phyloP scores from a whole-genome alignment of 164 flowering plant species.

The Protea cynaroides region DNA sequence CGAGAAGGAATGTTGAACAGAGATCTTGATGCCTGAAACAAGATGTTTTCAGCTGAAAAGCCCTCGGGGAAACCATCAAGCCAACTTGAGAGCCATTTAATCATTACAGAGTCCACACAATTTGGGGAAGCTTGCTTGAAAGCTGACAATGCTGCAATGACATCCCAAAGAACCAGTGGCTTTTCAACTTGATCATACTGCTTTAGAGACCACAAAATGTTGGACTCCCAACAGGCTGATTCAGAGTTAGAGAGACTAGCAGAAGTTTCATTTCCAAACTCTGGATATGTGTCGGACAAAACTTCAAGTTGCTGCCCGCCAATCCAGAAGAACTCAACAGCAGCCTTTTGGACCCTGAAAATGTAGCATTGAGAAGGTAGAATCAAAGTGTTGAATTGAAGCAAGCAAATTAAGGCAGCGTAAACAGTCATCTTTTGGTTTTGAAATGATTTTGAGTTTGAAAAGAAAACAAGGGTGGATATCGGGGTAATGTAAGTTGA shows the following conservation, averaged over 20 bases:
- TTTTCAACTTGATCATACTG: conserved; percentile 31
- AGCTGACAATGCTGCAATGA: conserved; percentile 58
- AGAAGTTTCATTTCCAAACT: conserved; percentile 20
- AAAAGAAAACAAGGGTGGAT: background rate
- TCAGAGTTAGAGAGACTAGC: conserved; percentile 47
- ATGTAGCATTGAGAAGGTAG: background rate
- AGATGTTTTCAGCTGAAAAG: conserved; percentile 24
- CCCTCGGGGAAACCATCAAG: conserved; percentile 15
- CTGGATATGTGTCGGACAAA: conserved; percentile 15
- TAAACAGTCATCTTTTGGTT: background rate
- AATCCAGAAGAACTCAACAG: conserved; percentile 78
- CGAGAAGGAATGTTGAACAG: conserved; percentile 43
- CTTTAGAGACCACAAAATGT: conserved; percentile 58
- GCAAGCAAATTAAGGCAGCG: background rate
- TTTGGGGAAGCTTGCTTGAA: conserved; percentile 49
- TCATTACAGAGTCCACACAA: conserved; percentile 37
- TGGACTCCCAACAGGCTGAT: conserved; percentile 49
- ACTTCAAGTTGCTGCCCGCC: conserved; percentile 60
- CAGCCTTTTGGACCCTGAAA: conserved; percentile 62
- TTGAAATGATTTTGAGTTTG: background rate
- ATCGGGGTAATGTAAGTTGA: background rate
- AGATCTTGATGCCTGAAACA: conserved; percentile 21
- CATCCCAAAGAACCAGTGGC: conserved; percentile 76
- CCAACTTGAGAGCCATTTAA: conserved; percentile 58
- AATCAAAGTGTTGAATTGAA: background rate